These are phyloP conservation scores for Endogone sp. DNA, from an alignment of 192 early-diverging fungal species.

Conservation along the genomic window DNA sequence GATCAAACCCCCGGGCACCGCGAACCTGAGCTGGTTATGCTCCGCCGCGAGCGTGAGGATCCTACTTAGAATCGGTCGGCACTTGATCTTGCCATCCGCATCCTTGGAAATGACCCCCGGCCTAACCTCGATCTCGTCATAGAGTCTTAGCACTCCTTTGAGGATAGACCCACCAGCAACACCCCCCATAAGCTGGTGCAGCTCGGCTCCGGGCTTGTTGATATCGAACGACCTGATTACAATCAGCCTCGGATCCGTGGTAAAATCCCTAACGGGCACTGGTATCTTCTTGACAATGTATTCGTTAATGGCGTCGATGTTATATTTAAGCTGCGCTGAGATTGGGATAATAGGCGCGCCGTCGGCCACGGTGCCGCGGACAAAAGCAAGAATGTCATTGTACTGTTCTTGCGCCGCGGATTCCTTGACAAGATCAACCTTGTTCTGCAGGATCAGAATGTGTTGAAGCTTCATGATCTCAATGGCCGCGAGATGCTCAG, in stretches of 20 bases:
- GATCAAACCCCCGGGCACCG: slow-evolving; percentile 99
- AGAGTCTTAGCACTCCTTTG: slow-evolving; percentile 81
- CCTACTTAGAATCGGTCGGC: slow-evolving; percentile 84
- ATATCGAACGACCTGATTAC: slow-evolving; percentile 99
- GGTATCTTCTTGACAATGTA: slow-evolving; percentile 97
- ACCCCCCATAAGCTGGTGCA: slow-evolving; percentile 90
- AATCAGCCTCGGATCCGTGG: slow-evolving; percentile 86
- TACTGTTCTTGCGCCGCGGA: slow-evolving; percentile 86
- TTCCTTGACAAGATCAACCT: slow-evolving; percentile 96
- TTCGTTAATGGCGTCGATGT: slow-evolving; percentile 96
- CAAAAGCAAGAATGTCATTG: slow-evolving; percentile 86
- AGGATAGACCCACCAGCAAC: slow-evolving; percentile 98
- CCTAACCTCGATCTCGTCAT: slow-evolving; percentile 95
- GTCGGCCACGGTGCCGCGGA: slow-evolving; percentile 93
- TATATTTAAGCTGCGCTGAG: slow-evolving; percentile 98
- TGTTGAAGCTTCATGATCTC: slow-evolving; percentile 98
- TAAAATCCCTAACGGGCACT: slow-evolving; percentile 90
- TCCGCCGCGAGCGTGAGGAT: slow-evolving; percentile 89
- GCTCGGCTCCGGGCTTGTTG: slow-evolving; percentile 97
- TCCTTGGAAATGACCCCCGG: slow-evolving; percentile 93
- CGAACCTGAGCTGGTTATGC: slow-evolving; percentile 89
- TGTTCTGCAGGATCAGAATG: slow-evolving; percentile 98
- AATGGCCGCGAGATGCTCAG: slow-evolving; percentile 97
- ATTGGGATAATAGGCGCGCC: slow-evolving; percentile 95
- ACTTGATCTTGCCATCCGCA: slow-evolving; percentile 73